Conservation (phyloP, 2,329 filamentous ascomycete genomes). For the Clarireedia paspali region DNA sequence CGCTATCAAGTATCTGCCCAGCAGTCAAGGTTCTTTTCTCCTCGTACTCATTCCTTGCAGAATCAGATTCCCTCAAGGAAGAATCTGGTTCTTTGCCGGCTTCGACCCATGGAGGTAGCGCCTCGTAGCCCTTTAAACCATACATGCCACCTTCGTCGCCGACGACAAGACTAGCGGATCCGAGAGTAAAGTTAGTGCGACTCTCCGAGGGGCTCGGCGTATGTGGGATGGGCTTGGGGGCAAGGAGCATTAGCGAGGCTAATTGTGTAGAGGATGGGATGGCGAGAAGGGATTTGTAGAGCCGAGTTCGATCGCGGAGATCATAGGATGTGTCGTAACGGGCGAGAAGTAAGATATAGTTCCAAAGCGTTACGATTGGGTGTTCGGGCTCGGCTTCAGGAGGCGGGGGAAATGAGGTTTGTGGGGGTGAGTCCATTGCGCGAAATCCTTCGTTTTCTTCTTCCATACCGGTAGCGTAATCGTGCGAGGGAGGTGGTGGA, state of each 20-base stretch:
- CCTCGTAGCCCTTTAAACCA: conserved; percentile 70
- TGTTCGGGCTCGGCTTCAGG: conserved; percentile 39
- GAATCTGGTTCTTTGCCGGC: conserved; percentile 73
- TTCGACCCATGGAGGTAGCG: conserved; percentile 77
- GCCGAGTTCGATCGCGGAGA: conserved; percentile 79
- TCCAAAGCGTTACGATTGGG: conserved; percentile 70
- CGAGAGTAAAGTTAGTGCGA: conserved; percentile 69
- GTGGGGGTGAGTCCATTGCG: conserved; percentile 14
- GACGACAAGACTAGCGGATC: conserved; percentile 78
- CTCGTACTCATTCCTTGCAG: conserved; percentile 31
- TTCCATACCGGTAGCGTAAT: conserved; percentile 13
- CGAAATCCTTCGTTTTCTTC: conserved; percentile 24
- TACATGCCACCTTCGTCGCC: conserved; percentile 67
- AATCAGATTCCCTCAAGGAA: conserved; percentile 56
- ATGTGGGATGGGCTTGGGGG: conserved; percentile 89
- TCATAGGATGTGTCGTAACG: conserved; percentile 95
- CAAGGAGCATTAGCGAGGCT: conserved; percentile 81
- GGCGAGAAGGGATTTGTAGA: conserved; percentile 78
- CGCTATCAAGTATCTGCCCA: conserved; percentile 55
- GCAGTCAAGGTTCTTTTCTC: conserved; percentile 44
- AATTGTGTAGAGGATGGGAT: conserved; percentile 71
- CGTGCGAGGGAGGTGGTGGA: conserved; percentile 18
- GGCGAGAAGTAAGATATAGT: conserved; percentile 75
- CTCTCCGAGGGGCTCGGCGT: conserved; percentile 83
- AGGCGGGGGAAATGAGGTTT: conserved; percentile 15